These are phyloP conservation scores for Rhododendron ovatum DNA, from an alignment of 148 eudicot genomes.

Conservation along the genomic window DNA sequence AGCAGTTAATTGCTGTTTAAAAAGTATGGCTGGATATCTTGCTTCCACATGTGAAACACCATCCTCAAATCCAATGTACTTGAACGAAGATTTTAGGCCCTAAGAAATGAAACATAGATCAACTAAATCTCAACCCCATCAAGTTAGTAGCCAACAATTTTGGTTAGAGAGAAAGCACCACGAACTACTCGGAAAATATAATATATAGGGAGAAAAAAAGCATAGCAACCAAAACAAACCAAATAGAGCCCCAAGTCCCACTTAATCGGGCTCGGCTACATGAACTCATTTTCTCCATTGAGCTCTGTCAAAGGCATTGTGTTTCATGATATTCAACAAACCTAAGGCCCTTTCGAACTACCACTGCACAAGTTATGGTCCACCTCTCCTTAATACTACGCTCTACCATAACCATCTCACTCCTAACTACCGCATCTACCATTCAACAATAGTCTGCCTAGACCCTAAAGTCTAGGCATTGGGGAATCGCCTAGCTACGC, in stretches of 20 bases:
- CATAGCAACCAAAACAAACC: background rate
- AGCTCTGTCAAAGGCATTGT: background rate
- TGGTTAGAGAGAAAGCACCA: background rate
- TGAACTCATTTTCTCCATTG: background rate
- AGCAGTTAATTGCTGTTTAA: conserved; percentile 96
- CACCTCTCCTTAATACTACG: background rate
- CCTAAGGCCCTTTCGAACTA: background rate
- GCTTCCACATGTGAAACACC: conserved; percentile 76
- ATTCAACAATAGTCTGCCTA: background rate
- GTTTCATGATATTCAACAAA: background rate
- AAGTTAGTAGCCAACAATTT: background rate
- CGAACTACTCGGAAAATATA: background rate
- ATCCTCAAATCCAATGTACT: conserved; percentile 79
- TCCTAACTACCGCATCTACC: background rate
- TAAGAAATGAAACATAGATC: conserved; percentile 10
- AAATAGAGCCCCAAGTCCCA: background rate
- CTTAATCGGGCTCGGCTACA: background rate
- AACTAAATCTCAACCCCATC: background rate
- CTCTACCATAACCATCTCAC: background rate
- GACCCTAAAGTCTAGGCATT: background rate
- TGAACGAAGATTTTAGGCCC: conserved; percentile 67
- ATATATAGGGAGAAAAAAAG: background rate
- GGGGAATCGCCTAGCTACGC: background rate
- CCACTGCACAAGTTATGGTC: background rate
- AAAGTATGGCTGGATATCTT: conserved; percentile 85